Evolutionary conservation across 768 basidiomycete genomes (phyloP).

Genomic region (Rossbeevera mucosa): DNA sequence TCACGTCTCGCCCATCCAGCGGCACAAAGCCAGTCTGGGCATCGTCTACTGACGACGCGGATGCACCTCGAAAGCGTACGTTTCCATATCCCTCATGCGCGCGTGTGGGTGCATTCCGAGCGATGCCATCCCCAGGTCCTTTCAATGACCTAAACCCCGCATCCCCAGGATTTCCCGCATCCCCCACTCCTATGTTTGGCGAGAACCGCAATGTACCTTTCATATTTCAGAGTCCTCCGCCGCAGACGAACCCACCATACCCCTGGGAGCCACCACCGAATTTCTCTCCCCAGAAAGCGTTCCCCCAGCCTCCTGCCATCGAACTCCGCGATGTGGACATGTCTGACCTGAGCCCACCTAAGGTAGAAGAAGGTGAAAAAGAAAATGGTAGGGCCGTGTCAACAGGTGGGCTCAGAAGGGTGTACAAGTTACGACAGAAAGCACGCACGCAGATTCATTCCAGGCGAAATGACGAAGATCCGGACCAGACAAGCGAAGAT

Average conservation of each 20-base stretch:
- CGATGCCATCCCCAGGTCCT: constrained; percentile 36
- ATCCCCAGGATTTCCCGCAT: constrained; percentile 31
- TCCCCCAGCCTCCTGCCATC: constrained; percentile 40
- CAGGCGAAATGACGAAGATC: constrained; percentile 23
- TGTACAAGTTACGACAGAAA: constrained; percentile 59
- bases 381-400: constrained; percentile 51
- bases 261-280: constrained; percentile 65
- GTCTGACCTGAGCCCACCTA: constrained; percentile 64
- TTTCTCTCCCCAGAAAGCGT: constrained; percentile 57
- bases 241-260: constrained; percentile 39
- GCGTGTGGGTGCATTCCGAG: constrained; percentile 14
- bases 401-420: constrained; percentile 59
- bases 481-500: constrained; percentile 38
- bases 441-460: constrained; percentile 31
- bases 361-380: constrained; percentile 37
- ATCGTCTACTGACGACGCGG: constrained; percentile 38
- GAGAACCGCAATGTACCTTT: constrained; percentile 67
- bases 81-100: constrained; percentile 26
- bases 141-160: constrained; percentile 41
- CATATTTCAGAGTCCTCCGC: constrained; percentile 57
- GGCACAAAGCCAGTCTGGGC: constrained; percentile 58
- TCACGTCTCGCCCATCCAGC: constrained; percentile 60
- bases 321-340: constrained; percentile 72
- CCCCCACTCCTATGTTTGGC: constrained; percentile 54
- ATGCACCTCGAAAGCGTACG: constrained; percentile 67